Conservation (phyloP, 139 green algal species). For the Coccomyxa sp. region DNA sequence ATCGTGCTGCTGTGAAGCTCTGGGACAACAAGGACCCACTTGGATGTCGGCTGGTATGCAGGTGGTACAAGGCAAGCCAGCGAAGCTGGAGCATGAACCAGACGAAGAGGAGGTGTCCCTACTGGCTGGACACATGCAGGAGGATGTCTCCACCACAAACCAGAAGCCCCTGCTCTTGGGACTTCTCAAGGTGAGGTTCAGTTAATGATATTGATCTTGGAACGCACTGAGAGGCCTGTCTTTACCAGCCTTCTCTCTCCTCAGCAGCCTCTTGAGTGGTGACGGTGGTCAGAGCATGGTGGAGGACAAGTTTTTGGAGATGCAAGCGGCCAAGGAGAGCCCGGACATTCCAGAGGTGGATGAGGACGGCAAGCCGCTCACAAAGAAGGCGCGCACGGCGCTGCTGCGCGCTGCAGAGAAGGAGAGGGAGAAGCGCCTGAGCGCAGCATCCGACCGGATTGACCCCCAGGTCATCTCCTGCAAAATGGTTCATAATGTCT, state of each 20-base stretch:
- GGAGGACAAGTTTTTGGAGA: constrained; percentile 48
- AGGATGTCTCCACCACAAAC: constrained; percentile 29
- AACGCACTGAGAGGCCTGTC: too few relatives aligned
- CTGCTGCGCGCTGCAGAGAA: constrained; percentile 20
- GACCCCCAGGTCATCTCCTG: constrained; percentile 4
- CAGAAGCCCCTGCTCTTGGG: constrained; percentile 20
- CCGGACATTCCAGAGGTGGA: constrained; percentile 7
- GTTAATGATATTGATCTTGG: neutral
- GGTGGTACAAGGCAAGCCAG: neutral
- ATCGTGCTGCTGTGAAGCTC: too few relatives aligned
- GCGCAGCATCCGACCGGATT: constrained; percentile 1
- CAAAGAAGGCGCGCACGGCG: constrained; percentile 32
- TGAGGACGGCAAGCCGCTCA: constrained; percentile 25
- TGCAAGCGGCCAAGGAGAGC: constrained; percentile 25
- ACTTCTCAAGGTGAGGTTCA: constrained; percentile 25
- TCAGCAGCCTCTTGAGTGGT: too few relatives aligned
- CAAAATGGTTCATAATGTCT: neutral
- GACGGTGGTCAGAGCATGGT: constrained; percentile 34
- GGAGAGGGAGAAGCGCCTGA: neutral
- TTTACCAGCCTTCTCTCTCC: too few relatives aligned
- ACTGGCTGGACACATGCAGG: constrained; percentile 11
- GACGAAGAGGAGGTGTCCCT: constrained; percentile 8
- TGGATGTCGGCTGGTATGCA: neutral
- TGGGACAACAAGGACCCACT: too few relatives aligned
- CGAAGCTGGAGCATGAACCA: neutral